phyloP scores from a whole-genome alignment of 2,329 filamentous ascomycete species.

The Fusarium phyllophilum region DNA sequence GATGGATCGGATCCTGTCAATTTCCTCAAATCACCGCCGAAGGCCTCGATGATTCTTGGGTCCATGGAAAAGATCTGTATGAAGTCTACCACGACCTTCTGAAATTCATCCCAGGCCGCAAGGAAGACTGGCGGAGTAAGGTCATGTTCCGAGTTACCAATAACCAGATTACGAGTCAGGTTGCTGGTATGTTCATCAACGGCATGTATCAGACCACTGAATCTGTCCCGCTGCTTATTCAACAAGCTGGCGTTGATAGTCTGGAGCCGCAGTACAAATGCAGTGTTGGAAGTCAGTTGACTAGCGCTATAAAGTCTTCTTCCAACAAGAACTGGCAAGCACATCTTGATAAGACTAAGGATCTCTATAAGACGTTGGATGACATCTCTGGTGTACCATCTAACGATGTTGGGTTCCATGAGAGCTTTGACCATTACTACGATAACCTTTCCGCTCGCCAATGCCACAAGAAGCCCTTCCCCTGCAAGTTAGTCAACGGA shows the following conservation, averaged over 20 bases:
- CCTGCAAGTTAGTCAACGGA: conserved; percentile 66
- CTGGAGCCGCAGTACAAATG: conserved; percentile 81
- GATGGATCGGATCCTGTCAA: conserved; percentile 79
- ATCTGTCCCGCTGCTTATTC: conserved; percentile 58
- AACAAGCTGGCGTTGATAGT: conserved; percentile 70
- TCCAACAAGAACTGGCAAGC: conserved; percentile 65
- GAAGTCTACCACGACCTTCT: conserved; percentile 79
- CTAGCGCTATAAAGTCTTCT: conserved; percentile 55
- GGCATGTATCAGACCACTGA: conserved; percentile 70
- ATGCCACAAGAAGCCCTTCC: conserved; percentile 78
- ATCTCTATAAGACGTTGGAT: conserved; percentile 71
- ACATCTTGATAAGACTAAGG: conserved; percentile 67
- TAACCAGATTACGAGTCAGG: conserved; percentile 84
- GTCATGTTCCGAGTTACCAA: conserved; percentile 79
- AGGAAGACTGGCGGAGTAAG: conserved; percentile 54
- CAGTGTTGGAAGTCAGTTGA: conserved; percentile 57
- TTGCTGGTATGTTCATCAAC: conserved; percentile 77
- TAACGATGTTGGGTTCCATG: conserved; percentile 71
- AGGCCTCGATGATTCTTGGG: conserved; percentile 78
- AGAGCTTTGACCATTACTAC: conserved; percentile 82
- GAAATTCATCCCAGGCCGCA: conserved; percentile 68
- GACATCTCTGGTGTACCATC: conserved; percentile 71
- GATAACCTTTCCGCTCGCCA: conserved; percentile 84
- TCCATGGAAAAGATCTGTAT: conserved; percentile 81
- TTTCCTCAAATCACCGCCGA: conserved; percentile 82